Evolutionary conservation across 805 yeast species (phyloP).

Genomic region (Torulaspora microellipsoides): DNA sequence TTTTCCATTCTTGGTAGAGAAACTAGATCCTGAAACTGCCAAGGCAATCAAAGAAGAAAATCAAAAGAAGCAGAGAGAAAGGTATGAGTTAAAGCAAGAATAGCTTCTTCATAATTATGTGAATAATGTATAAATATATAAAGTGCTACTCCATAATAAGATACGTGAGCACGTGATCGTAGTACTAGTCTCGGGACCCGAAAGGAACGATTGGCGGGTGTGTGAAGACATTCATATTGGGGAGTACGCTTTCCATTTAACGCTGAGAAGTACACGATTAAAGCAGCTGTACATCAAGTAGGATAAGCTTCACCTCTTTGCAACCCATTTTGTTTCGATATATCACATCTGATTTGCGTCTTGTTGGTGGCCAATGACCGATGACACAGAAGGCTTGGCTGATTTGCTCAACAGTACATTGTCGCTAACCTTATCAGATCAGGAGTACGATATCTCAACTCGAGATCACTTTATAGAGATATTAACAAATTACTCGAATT

Average conservation of each 20-base stretch:
- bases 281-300: too few species aligned
- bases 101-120: not conserved
- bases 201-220: too few species aligned
- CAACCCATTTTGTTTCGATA: too few species aligned
- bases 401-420: constrained; percentile 6
- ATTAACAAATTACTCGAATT: constrained; percentile 3
- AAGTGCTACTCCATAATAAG: too few species aligned
- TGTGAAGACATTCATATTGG: too few species aligned
- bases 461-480: constrained; percentile 8
- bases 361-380: constrained; percentile 4
- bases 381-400: constrained; percentile 5
- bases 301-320: too few species aligned
- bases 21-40: constrained; percentile 40
- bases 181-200: too few species aligned
- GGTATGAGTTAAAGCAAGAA: constrained; percentile 15
- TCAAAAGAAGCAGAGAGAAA: constrained; percentile 24
- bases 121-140: too few species aligned
- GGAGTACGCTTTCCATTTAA: too few species aligned
- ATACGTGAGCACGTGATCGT: too few species aligned
- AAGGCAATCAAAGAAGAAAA: constrained; percentile 32
- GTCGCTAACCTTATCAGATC: constrained; percentile 5
- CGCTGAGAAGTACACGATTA: too few species aligned
- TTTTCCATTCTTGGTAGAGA: constrained; percentile 38
- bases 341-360: too few species aligned
- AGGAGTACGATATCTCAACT: constrained; percentile 3